Evolutionary conservation across 2,329 filamentous ascomycete genomes (phyloP).

Genomic region (Bipolaris oryzae): DNA sequence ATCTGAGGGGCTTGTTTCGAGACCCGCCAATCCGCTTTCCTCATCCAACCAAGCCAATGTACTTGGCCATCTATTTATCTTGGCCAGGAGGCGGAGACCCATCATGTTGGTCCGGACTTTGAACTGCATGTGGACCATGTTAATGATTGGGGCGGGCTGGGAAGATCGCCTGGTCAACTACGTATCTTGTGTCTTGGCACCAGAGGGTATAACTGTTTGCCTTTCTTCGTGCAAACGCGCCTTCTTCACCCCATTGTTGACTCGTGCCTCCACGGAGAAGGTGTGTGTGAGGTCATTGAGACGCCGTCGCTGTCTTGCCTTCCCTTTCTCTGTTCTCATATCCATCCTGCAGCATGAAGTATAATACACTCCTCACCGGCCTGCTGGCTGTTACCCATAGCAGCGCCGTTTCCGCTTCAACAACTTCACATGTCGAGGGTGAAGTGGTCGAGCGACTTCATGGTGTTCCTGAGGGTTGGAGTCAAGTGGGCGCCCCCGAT

Average conservation of each 20-base stretch:
- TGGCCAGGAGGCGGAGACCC: not conserved
- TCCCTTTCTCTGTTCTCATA: not conserved
- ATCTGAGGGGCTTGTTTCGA: not conserved
- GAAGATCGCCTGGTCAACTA: not conserved
- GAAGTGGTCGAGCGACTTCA: constrained; percentile 43
- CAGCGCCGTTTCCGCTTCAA: constrained; percentile 27
- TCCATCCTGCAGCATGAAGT: constrained; percentile 35
- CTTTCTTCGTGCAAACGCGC: not conserved
- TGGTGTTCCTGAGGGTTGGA: constrained; percentile 47
- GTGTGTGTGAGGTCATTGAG: not conserved
- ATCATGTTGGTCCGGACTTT: not conserved
- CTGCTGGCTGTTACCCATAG: constrained; percentile 41
- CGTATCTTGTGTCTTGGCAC: constrained; percentile 6
- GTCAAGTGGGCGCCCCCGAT: constrained; percentile 40
- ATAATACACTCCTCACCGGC: constrained; percentile 37
- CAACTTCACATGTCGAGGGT: constrained; percentile 32
- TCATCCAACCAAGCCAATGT: not conserved
- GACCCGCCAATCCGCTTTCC: not conserved
- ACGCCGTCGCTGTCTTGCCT: not conserved
- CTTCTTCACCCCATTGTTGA: not conserved
- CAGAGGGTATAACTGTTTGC: constrained; percentile 1
- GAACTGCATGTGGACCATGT: not conserved
- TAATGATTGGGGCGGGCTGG: not conserved
- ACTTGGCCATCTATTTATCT: not conserved
- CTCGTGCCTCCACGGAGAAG: not conserved